Evolutionary conservation across 306 rosid genomes (phyloP), one percentile per base, ranked within the genome.

Genomic region (Pterocarpus macrocarpus): DNA sequence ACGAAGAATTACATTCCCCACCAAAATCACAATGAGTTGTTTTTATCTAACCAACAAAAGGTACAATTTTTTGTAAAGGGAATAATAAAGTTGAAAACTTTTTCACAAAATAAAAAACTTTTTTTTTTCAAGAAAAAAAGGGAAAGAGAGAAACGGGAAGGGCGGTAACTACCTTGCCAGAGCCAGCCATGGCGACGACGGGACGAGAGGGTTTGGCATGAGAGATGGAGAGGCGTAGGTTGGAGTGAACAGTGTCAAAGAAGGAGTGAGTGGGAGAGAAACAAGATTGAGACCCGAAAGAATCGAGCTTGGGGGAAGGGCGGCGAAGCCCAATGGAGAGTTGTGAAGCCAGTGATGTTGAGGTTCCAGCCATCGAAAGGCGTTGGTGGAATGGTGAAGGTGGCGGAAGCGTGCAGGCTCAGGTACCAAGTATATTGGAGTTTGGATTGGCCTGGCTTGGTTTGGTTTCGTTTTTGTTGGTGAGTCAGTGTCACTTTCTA

Each of bases 151-250:
- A 32, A n/a, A 63, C 39, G 8, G 4, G 45, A 43, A 61, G n/a
- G 32, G 57, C 63, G 0, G 0, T 3, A 7, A 63, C 67, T 12
- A 95, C 99, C 96, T 90, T 95, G 80, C 96, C 99, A 3, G 97
- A 56, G 86, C 98, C 94, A 56, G 98, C 96, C 99, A 95, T 95
- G 88, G 94, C 75, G 53, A 93, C 72, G 17, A 93, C 86, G 64
- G 89, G 65, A 32, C 96, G 92, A 77, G 90, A 87, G 80, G 87
- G 85, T 80, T 88, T 95, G 77, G 83, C 50, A 8, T 78, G 10
- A 61, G 96, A 85, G 66, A 90, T 38, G 8, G 99, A 85, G 11
- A 91, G 72, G 69, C 92, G 94, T 80, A 91, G 87, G 61, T 86
- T 91, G 59, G 93, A 86, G 75, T 85, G 86, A 39, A 87, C 61